Percentiles rank a stretch among this genome's conserved stretches.
phyloP scores from a whole-genome alignment of 768 basidiomycete species.

The Mycena chlorophos region DNA sequence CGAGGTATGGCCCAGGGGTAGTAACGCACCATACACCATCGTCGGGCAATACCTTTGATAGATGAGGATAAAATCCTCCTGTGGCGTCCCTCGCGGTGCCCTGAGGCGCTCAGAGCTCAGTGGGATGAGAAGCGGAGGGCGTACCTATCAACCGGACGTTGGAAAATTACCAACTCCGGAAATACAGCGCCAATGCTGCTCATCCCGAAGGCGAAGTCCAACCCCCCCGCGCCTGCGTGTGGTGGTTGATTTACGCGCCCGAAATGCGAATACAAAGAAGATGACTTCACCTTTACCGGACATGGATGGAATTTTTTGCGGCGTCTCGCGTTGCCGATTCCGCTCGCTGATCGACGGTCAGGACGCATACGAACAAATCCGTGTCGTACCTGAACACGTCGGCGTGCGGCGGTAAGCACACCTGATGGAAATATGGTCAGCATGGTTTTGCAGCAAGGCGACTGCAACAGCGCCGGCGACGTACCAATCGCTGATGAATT shows the following conservation, averaged over 20 bases:
- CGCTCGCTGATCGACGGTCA: slow-evolving; percentile 30
- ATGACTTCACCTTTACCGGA: slow-evolving; percentile 29
- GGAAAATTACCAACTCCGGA: slow-evolving; percentile 27
- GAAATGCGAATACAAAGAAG: slow-evolving; percentile 33
- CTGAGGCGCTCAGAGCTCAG: slow-evolving; percentile 27
- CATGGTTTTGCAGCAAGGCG: background rate
- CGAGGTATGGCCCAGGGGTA: too few relatives aligned
- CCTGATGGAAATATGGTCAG: slow-evolving; percentile 9
- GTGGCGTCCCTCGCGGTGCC: slow-evolving; percentile 33
- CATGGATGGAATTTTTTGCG: slow-evolving; percentile 26
- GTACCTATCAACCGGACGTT: slow-evolving; percentile 32
- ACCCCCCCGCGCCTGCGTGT: background rate
- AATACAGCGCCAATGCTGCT: slow-evolving; percentile 37
- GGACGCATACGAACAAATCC: slow-evolving; percentile 35
- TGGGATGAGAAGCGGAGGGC: slow-evolving; percentile 32
- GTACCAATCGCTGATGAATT: slow-evolving; percentile 37
- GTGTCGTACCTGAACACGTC: slow-evolving; percentile 21
- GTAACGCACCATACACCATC: too few relatives aligned
- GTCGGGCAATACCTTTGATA: slow-evolving; percentile 35
- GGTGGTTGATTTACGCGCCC: slow-evolving; percentile 17
- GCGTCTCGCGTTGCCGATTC: slow-evolving; percentile 19
- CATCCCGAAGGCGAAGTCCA: slow-evolving; percentile 31
- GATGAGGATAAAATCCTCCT: slow-evolving; percentile 29
- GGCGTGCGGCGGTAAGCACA: slow-evolving; percentile 6
- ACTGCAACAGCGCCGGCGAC: slow-evolving; percentile 21